Percentiles rank a stretch among this genome's conserved stretches.
These are phyloP conservation scores for Gremmenia infestans DNA, from an alignment of 2,329 filamentous ascomycete genomes.

Conservation along the genomic window DNA sequence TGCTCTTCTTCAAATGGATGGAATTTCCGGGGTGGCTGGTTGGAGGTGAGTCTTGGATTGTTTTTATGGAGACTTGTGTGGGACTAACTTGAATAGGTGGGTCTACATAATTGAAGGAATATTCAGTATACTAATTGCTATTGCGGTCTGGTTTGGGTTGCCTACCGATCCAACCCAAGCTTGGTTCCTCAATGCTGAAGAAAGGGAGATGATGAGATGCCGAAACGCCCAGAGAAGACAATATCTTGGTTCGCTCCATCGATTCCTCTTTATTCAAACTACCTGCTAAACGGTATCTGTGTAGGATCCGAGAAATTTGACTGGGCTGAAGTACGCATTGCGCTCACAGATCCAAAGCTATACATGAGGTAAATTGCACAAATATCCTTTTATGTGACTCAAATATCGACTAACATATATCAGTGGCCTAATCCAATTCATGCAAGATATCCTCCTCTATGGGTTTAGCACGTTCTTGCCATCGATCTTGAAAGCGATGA, in stretches of 20 bases:
- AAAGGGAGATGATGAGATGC: conserved; percentile 46
- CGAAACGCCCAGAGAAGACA: conserved; percentile 40
- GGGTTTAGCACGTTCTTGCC: conserved; percentile 56
- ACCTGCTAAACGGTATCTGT: background rate
- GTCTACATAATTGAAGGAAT: conserved; percentile 47
- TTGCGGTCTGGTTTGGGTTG: conserved; percentile 42
- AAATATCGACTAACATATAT: background rate
- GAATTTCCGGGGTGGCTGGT: conserved; percentile 37
- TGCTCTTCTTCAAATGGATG: conserved; percentile 42
- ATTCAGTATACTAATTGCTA: conserved; percentile 38
- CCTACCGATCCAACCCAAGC: conserved; percentile 43
- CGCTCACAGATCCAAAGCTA: conserved; percentile 45
- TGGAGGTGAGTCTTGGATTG: conserved; percentile 42
- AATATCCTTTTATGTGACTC: background rate
- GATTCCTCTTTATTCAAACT: background rate
- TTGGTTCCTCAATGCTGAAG: conserved; percentile 44
- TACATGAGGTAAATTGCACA: conserved; percentile 32
- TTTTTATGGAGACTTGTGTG: background rate
- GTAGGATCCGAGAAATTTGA: conserved; percentile 40
- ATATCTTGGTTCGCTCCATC: conserved; percentile 31
- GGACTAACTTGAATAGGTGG: conserved; percentile 26
- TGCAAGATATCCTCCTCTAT: conserved; percentile 32
- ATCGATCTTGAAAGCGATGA: conserved; percentile 48
- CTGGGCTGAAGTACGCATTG: conserved; percentile 45
- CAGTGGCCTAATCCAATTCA: conserved; percentile 31